phyloP scores from a whole-genome alignment of 768 basidiomycete species.

The Suillus fuscotomentosus region DNA sequence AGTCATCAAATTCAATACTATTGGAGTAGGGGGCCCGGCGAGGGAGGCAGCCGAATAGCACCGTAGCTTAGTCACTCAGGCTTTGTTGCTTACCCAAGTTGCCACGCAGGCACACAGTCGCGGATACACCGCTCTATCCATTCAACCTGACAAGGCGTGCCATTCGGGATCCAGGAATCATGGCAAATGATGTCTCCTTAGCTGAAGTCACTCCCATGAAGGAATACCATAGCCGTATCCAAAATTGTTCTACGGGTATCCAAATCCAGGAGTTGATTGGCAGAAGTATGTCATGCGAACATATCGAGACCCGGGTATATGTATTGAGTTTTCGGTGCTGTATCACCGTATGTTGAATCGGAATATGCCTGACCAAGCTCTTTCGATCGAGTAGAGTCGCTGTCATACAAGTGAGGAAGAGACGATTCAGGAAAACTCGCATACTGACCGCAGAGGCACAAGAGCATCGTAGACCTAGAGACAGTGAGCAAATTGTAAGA shows the following conservation, averaged over 20 bases:
- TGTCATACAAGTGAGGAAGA: slow-evolving; percentile 17
- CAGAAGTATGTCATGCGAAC: slow-evolving; percentile 11
- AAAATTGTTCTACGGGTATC: slow-evolving; percentile 49
- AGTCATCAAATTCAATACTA: too few relatives aligned
- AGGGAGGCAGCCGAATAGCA: too few relatives aligned
- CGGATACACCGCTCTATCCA: too few relatives aligned
- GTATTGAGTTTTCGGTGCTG: slow-evolving; percentile 45
- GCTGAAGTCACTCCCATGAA: too few relatives aligned
- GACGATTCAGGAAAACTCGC: background rate
- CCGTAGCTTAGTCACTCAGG: too few relatives aligned
- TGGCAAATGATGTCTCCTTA: too few relatives aligned
- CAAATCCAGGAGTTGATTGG: background rate
- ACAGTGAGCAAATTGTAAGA: background rate
- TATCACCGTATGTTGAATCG: slow-evolving; percentile 23
- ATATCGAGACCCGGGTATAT: slow-evolving; percentile 67
- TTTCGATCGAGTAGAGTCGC: slow-evolving; percentile 41
- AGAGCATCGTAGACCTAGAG: slow-evolving; percentile 58
- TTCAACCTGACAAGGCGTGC: too few relatives aligned
- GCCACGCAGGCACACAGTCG: too few relatives aligned
- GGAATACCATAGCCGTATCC: slow-evolving; percentile 47
- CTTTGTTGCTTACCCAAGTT: too few relatives aligned
- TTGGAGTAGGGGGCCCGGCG: too few relatives aligned
- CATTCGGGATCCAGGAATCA: too few relatives aligned
- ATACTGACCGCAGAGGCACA: slow-evolving; percentile 43
- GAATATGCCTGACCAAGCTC: slow-evolving; percentile 44